phyloP scores from a whole-genome alignment of 148 eudicot genomes.

The Fagopyrum homotropicum region DNA sequence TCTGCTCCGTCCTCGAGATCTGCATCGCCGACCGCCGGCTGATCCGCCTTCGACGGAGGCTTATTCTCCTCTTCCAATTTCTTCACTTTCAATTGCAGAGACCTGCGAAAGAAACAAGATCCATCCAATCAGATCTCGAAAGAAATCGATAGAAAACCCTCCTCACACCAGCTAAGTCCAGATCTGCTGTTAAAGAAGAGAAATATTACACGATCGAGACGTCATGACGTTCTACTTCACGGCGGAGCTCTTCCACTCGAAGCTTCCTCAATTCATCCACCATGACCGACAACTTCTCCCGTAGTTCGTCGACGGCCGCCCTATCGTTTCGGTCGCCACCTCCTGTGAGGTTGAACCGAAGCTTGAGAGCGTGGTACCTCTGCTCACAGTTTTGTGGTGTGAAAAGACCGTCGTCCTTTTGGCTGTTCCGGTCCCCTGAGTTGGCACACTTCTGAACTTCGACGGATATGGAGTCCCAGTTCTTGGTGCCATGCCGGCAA shows the following conservation, averaged over 20 bases:
- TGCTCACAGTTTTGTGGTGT: constrained; percentile 33
- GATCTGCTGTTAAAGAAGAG: neutral
- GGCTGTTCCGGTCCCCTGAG: neutral
- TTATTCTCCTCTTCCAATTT: constrained; percentile 41
- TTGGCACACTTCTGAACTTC: constrained; percentile 38
- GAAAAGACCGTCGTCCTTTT: neutral
- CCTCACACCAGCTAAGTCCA: neutral
- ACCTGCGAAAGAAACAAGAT: constrained; percentile 27
- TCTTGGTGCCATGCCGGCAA: constrained; percentile 41
- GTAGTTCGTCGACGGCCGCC: constrained; percentile 2
- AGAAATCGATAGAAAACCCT: neutral
- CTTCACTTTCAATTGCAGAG: constrained; percentile 70
- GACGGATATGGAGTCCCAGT: constrained; percentile 49
- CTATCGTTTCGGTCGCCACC: neutral
- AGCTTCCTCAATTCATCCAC: constrained; percentile 39
- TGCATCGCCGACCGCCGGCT: constrained; percentile 12
- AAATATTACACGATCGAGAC: constrained; percentile 52
- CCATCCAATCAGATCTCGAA: constrained; percentile 28
- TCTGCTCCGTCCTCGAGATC: constrained; percentile 17
- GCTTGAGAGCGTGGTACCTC: constrained; percentile 39
- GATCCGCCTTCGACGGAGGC: constrained; percentile 11
- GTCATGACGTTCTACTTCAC: constrained; percentile 49
- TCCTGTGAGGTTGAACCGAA: constrained; percentile 28
- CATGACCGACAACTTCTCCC: constrained; percentile 25
- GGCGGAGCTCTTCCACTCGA: constrained; percentile 49